These are phyloP conservation scores for Byssothecium circinans DNA, from an alignment of 2,329 filamentous ascomycete genomes.

Conservation along the genomic window DNA sequence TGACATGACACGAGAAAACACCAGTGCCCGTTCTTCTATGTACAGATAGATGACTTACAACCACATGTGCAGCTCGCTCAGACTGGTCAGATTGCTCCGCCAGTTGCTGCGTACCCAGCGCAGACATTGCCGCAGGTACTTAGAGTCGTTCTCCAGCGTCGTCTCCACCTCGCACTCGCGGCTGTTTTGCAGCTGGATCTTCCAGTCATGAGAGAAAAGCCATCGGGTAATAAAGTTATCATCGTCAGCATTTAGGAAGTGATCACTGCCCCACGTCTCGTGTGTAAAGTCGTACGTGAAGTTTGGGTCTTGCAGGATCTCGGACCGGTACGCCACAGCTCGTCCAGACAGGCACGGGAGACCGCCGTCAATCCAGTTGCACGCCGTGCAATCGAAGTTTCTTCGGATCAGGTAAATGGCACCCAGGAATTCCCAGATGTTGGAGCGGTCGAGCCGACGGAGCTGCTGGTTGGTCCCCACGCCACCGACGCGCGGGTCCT, in stretches of 20 bases:
- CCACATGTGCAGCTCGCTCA: conserved; percentile 83
- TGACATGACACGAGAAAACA: conserved; percentile 20
- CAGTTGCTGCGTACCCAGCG: conserved; percentile 97
- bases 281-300: conserved; percentile 90
- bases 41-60: conserved; percentile 67
- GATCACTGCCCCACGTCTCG: conserved; percentile 70
- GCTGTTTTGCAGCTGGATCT: conserved; percentile 94
- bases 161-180: conserved; percentile 82
- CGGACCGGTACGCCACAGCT: conserved; percentile 86
- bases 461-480: conserved; percentile 91
- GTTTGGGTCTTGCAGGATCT: conserved; percentile 80
- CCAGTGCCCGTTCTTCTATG: conserved; percentile 13
- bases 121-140: conserved; percentile 90
- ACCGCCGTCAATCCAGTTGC: conserved; percentile 90
- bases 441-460: conserved; percentile 65
- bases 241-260: conserved; percentile 92
- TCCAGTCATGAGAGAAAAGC: conserved; percentile 89
- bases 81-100: conserved; percentile 92
- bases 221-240: conserved; percentile 98
- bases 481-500: conserved; percentile 79
- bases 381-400: conserved; percentile 96
- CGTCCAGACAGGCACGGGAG: conserved; percentile 96
- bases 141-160: conserved; percentile 83
- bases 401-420: conserved; percentile 89
- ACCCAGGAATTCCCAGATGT: conserved; percentile 85